Base-by-base conservation (phyloP, 257 asterid genomes). In the Handroanthus guayacan region DNA sequence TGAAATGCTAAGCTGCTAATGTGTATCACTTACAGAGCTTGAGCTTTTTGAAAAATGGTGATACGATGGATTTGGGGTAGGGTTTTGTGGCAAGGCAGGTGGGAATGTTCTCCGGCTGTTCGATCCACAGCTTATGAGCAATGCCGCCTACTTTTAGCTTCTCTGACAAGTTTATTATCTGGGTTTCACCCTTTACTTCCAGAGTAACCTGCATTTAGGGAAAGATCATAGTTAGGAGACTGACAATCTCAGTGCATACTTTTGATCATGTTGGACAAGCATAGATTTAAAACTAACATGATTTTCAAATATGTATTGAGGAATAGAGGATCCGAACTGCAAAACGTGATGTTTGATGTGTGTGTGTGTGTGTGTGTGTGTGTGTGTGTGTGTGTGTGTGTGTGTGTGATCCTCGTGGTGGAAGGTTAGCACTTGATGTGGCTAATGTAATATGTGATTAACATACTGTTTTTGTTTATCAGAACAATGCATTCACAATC, bases 41-140 rank as follows among this genome's bases (percentile, higher is more conserved):
- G 67, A 95, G 89, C 91, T 84, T 92, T 81, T 82, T 92, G 92
- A 95, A 95, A 82, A 79, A 87, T 20, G 96, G 81, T 14, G 97
- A 87, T 61, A 95, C 96, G 62, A 57, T 2, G 45, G 98, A 89
- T 78, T 95, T 95, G 3, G 97, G 97, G 81, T 89, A 95, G 14
- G 99, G 99, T 69, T 95, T 95, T 34, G 95, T 91, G 52, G 98
- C 93, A 69, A 95, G 91, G 87, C 98, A 92, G 20, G 98, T 92
- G 16, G 99, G 85, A 57, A 87, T 82, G 77, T 92, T 89, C 89
- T 95, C 98, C 0, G 99, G 98, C 68, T 91, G 97, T 80, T 95
- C 99, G 67, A 89, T 85, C 99, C 98, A 95, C 77, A 95, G 77
- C 84, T 92, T 95, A 80, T 91, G 94, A 86, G 86, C 90, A 67